Evolutionary conservation across 2,329 filamentous ascomycete genomes (phyloP), one percentile per base, ranked within the genome.

Genomic region (Amesomyces nigricolor): DNA sequence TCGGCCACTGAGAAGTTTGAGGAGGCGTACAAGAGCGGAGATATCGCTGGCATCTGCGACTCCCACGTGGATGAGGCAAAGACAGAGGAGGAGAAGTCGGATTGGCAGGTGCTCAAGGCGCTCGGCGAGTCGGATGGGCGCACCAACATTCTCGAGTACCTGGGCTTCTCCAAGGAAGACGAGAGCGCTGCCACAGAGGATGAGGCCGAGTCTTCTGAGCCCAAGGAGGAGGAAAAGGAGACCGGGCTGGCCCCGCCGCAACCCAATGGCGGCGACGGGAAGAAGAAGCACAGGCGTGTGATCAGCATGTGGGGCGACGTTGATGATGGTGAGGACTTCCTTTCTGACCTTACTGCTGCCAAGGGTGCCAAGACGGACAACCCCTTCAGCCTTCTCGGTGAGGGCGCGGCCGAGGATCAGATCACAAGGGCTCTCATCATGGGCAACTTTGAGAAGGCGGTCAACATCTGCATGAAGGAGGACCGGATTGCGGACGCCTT

Each of bases 51-150:
- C 42, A 88, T 99, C 58, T 96, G 91, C 68, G 85, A 91, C 66
- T 79, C 85, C 19, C 88, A 92, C 67, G 85, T 91, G 59, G 76
- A 85, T 26, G 76, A 84, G 58, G 87, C 91, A 16, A 85, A 83
- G 66, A 89, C 84, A 0, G 91, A 96, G 1, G 90, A 95, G 62
- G 94, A 97, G 69, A 96, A 91, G 76, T 88, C 89, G 4, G 92
- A 97, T 71, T 99, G 94, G 94, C 87, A 88, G 62, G 90, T 97
- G 38, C 89, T 99, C 70, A 86, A 94, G 70, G 94, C 91, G 2
- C 73, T 99, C 58, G 87, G 92, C 47, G 86, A 89, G 3, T 85
- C 88, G 30, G 91, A 92, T 66, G 88, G 91, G n/a, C 84, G 91
- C 42, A 87, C 87, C 68, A 86, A 89, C 68, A 86, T 99, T 55